phyloP scores from a whole-genome alignment of 2,329 filamentous ascomycete species.

The Cercospora zeina region DNA sequence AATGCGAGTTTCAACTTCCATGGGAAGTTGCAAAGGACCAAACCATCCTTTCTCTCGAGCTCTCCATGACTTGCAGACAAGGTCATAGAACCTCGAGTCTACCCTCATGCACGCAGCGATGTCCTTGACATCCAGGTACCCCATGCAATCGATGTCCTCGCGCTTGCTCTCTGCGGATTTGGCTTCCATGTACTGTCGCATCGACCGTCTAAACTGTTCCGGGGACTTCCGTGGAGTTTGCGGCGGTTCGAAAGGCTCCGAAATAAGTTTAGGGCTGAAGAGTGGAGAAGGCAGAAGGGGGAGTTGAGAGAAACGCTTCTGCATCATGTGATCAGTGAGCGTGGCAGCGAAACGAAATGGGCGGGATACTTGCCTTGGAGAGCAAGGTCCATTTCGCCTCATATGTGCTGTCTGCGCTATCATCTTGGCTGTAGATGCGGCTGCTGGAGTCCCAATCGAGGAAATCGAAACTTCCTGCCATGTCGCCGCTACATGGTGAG shows the following conservation, averaged over 20 bases:
- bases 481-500: background rate
- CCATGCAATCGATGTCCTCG: background rate
- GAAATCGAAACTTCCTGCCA: background rate
- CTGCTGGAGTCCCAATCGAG: background rate
- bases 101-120: background rate
- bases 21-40: background rate
- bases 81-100: background rate
- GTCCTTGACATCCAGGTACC: background rate
- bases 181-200: slow-evolving; percentile 2
- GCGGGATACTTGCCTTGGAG: background rate
- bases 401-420: background rate
- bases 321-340: background rate
- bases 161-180: background rate
- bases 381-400: background rate
- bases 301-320: background rate
- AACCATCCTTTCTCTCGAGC: background rate
- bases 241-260: background rate
- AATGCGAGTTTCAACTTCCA: background rate
- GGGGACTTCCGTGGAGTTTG: background rate
- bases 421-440: background rate
- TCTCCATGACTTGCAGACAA: background rate
- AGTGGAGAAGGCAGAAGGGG: background rate
- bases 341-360: background rate
- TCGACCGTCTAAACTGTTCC: background rate
- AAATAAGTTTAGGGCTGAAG: background rate